These are phyloP conservation scores for Ceratocystis smalleyi DNA, from an alignment of 2,329 filamentous ascomycete genomes.

Conservation along the genomic window DNA sequence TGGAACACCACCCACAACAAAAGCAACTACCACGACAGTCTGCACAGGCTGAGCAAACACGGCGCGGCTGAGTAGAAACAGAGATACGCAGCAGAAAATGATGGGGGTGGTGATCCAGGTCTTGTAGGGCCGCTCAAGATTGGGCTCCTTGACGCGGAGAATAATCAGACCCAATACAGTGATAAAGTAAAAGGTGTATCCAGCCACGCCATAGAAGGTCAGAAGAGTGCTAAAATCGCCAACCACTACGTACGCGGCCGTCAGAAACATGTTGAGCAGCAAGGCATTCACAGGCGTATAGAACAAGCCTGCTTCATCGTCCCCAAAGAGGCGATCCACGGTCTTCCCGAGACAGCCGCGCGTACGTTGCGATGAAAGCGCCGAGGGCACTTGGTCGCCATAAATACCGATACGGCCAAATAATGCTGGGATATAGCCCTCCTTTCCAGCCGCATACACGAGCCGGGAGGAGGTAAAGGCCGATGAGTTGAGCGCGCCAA, in stretches of 20 bases:
- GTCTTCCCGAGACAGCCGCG: slow-evolving; percentile 43
- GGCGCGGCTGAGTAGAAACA: slow-evolving; percentile 78
- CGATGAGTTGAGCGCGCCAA: slow-evolving; percentile 85
- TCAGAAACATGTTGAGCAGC: slow-evolving; percentile 61
- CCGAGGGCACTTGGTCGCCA: slow-evolving; percentile 24
- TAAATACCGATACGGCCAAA: slow-evolving; percentile 71
- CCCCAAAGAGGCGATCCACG: slow-evolving; percentile 51
- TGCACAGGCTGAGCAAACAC: slow-evolving; percentile 85
- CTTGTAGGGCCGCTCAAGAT: slow-evolving; percentile 76
- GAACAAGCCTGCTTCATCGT: slow-evolving; percentile 66
- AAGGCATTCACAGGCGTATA: slow-evolving; percentile 92
- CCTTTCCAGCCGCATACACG: slow-evolving; percentile 86
- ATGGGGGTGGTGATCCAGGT: slow-evolving; percentile 97
- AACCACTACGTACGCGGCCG: slow-evolving; percentile 60
- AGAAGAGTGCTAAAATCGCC: slow-evolving; percentile 85
- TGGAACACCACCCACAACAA: slow-evolving; percentile 68
- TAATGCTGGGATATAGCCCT: slow-evolving; percentile 74
- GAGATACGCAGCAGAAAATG: slow-evolving; percentile 92
- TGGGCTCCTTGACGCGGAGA: slow-evolving; percentile 70
- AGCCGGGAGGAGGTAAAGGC: slow-evolving; percentile 86
- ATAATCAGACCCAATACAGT: slow-evolving; percentile 89
- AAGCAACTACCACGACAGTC: slow-evolving; percentile 71
- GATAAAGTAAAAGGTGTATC: slow-evolving; percentile 94
- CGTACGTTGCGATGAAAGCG: slow-evolving; percentile 29
- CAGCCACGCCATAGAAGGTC: slow-evolving; percentile 94